phyloP scores from a whole-genome alignment of 1,139 yeast genomes.

The Candida mesenterica region DNA sequence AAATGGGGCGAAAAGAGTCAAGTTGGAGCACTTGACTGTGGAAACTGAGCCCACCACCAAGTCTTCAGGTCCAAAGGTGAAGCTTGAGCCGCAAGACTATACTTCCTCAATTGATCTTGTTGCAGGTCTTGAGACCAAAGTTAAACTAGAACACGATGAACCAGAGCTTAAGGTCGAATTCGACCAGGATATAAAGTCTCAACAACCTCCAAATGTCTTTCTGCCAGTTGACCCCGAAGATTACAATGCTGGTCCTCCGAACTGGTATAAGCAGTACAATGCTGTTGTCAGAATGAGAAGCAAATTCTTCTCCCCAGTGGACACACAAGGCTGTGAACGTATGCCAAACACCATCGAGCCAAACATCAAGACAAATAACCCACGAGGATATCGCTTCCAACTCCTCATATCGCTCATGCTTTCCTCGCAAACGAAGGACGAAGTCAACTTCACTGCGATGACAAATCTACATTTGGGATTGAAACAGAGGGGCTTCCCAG shows the following conservation, averaged over 20 bases:
- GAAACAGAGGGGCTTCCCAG: conserved; percentile 24
- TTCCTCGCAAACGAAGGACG: conserved; percentile 92
- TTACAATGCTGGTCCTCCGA: conserved; percentile 30
- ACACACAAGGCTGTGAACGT: conserved; percentile 82
- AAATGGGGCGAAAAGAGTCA: conserved; percentile 2
- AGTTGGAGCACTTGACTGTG: conserved; percentile 5
- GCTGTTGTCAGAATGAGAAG: conserved; percentile 66
- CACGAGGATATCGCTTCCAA: conserved; percentile 63
- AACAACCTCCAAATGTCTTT: conserved; percentile 11
- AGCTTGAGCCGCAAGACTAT: too few species aligned
- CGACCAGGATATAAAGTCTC: too few species aligned
- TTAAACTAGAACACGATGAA: neutral
- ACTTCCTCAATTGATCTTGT: too few species aligned
- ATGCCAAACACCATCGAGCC: conserved; percentile 54
- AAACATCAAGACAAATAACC: conserved; percentile 25
- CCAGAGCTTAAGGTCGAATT: too few species aligned
- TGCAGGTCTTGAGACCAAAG: too few species aligned
- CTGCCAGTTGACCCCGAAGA: conserved; percentile 8
- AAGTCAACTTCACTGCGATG: conserved; percentile 76
- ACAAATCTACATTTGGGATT: conserved; percentile 50
- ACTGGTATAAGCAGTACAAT: conserved; percentile 57
- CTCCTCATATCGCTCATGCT: conserved; percentile 78
- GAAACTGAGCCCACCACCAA: neutral
- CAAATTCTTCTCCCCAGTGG: conserved; percentile 74
- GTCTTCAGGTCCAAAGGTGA: too few species aligned